A percentile compares a stretch with the other conserved stretches of the same genome.
These are phyloP conservation scores for Boletellus emodensis DNA, from an alignment of 768 basidiomycete genomes.

Conservation along the genomic window DNA sequence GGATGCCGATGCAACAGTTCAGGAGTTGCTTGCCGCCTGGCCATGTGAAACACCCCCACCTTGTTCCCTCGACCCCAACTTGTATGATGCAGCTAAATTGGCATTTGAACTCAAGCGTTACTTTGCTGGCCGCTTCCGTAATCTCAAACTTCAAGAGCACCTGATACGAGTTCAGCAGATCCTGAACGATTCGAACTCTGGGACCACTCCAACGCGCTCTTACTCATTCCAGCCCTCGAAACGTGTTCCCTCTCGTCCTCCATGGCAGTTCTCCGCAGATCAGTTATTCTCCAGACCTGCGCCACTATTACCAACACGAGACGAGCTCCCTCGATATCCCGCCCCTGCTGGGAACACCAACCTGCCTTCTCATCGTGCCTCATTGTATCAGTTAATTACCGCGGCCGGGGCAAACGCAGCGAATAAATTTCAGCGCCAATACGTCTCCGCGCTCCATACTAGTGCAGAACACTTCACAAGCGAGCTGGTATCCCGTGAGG, in stretches of 20 bases:
- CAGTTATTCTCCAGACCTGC: conserved; percentile 2
- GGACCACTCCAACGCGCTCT: too few species aligned
- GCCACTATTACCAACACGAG: background rate
- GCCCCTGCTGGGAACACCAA: background rate
- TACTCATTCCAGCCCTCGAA: background rate
- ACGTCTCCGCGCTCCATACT: background rate
- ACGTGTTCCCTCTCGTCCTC: background rate
- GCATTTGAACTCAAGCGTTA: background rate
- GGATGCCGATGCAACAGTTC: background rate
- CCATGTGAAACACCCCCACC: background rate
- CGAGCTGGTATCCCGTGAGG: background rate
- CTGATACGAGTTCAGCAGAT: background rate
- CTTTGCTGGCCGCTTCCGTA: background rate
- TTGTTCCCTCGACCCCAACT: background rate
- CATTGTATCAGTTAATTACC: background rate
- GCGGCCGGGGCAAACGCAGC: background rate
- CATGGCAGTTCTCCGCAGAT: background rate
- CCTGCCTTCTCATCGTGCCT: background rate
- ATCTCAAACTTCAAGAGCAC: background rate
- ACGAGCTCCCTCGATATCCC: background rate
- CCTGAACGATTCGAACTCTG: background rate
- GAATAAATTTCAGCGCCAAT: background rate
- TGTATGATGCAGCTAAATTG: background rate
- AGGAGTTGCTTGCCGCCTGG: background rate
- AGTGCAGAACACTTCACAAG: background rate